phyloP scores from a whole-genome alignment of 805 yeast genomes.

The Teunomyces lycoperdinae region DNA sequence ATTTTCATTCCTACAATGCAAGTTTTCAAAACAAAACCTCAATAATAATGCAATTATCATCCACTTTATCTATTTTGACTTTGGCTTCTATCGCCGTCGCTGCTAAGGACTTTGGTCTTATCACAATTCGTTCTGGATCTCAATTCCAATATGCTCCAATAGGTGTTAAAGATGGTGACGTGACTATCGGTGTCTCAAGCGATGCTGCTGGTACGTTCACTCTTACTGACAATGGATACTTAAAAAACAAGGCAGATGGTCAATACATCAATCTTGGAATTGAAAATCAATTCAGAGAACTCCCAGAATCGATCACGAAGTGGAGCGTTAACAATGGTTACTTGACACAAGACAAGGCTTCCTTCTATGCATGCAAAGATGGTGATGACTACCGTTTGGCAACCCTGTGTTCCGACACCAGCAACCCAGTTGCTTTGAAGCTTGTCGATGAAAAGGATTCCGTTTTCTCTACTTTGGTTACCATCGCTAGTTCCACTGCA shows the following conservation, averaged over 20 bases:
- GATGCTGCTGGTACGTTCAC: constrained; percentile 14
- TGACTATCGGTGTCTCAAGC: constrained; percentile 10
- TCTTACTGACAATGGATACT: constrained; percentile 22
- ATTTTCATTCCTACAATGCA: constrained; percentile 1
- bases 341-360: constrained; percentile 10
- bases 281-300: constrained; percentile 4
- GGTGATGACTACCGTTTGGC: constrained; percentile 7
- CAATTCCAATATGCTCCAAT: constrained; percentile 18
- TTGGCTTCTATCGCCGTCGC: constrained; percentile 21
- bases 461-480: neutral
- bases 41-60: constrained; percentile 10
- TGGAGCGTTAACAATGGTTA: constrained; percentile 11
- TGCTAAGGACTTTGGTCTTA: constrained; percentile 16
- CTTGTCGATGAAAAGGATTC: constrained; percentile 4
- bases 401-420: constrained; percentile 8
- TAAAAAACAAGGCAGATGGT: constrained; percentile 15
- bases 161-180: constrained; percentile 6
- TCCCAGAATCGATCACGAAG: constrained; percentile 6
- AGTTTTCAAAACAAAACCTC: neutral
- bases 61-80: constrained; percentile 18
- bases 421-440: constrained; percentile 8
- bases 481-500: constrained; percentile 3
- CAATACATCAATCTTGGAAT: constrained; percentile 14
- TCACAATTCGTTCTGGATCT: constrained; percentile 25
- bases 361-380: constrained; percentile 11